Conservation (phyloP, 345 rosid genomes). For the Microthlaspi erraticum region DNA sequence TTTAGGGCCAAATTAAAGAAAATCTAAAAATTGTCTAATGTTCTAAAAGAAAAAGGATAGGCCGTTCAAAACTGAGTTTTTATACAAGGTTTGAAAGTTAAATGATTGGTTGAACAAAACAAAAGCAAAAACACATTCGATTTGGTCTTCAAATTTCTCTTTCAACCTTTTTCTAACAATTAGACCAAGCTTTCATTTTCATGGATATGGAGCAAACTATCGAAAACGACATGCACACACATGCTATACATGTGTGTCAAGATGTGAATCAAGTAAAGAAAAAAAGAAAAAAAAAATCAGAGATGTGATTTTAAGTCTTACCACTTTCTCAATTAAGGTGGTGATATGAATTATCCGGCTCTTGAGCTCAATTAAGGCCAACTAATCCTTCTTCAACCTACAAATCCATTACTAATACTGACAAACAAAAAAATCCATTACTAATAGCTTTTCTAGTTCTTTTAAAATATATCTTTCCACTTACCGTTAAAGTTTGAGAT, state of each 20-base stretch:
- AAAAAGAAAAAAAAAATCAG: conserved; percentile 5
- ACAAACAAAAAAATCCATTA: conserved; percentile 24
- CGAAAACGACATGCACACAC: conserved; percentile 24
- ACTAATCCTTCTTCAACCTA: conserved; percentile 38
- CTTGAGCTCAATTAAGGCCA: conserved; percentile 42
- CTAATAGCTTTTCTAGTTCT: neutral
- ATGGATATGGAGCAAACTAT: conserved; percentile 20
- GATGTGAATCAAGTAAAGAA: neutral
- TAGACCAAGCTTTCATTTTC: conserved; percentile 9
- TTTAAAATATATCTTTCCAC: neutral
- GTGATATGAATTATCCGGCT: conserved; percentile 30
- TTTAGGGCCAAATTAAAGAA: no score
- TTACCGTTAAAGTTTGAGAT: conserved; percentile 20
- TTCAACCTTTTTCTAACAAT: conserved; percentile 2
- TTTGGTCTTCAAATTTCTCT: neutral
- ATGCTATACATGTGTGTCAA: neutral
- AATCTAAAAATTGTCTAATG: no score
- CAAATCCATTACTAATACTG: conserved; percentile 32
- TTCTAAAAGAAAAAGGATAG: neutral
- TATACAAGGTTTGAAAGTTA: neutral
- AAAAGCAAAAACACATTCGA: no score
- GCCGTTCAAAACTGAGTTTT: neutral
- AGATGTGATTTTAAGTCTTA: conserved; percentile 8
- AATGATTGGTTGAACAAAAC: no score
- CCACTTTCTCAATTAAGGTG: conserved; percentile 21